Percentiles rank a stretch among this genome's conserved stretches.
These are phyloP conservation scores for Stenogyne calaminthoides DNA, from an alignment of 305 asterid genomes.

Conservation along the genomic window DNA sequence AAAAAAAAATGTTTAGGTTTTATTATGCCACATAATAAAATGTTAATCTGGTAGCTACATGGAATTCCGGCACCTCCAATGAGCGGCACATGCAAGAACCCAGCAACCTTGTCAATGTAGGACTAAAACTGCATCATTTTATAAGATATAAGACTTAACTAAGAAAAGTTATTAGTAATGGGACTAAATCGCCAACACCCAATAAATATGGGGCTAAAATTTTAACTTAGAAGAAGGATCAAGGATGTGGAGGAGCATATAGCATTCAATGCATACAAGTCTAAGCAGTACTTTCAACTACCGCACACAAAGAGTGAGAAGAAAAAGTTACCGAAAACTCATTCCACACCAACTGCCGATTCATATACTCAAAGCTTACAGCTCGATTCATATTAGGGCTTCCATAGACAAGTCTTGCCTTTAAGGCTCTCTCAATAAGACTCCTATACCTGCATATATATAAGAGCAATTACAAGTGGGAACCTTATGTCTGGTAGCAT, in stretches of 20 bases:
- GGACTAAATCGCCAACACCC: too few species aligned
- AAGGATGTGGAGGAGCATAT: background rate
- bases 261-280: background rate
- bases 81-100: too few species aligned
- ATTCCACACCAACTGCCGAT: slow-evolving; percentile 97
- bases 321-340: slow-evolving; percentile 80
- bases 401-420: slow-evolving; percentile 92
- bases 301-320: slow-evolving; percentile 14
- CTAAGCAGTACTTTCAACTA: slow-evolving; percentile 4
- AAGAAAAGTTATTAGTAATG: too few species aligned
- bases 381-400: slow-evolving; percentile 94
- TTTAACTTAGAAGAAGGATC: background rate
- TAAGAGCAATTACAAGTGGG: slow-evolving; percentile 19
- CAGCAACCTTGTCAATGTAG: too few species aligned
- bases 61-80: too few species aligned
- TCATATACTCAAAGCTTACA: slow-evolving; percentile 98
- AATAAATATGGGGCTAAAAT: background rate
- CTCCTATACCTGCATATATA: slow-evolving; percentile 71
- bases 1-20: too few species aligned
- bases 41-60: too few species aligned
- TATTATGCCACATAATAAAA: too few species aligned
- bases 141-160: too few species aligned
- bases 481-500: slow-evolving; percentile 4
- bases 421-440: slow-evolving; percentile 76
- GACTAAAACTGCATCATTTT: too few species aligned